Conservation (phyloP, 768 basidiomycete genomes). For the Leucosporidium scottii region DNA sequence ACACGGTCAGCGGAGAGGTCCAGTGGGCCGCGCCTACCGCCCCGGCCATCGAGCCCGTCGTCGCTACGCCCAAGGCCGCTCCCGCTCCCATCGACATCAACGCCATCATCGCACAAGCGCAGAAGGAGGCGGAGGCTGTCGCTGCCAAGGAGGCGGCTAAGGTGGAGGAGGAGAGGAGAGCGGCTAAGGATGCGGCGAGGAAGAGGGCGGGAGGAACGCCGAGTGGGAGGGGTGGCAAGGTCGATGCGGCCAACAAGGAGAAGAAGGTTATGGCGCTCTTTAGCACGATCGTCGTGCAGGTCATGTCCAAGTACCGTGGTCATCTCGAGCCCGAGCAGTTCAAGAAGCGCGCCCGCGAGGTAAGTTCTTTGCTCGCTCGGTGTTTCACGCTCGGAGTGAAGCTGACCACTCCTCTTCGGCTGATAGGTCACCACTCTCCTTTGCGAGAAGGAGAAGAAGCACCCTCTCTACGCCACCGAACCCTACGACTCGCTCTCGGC, state of each 20-base stretch:
- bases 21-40: conserved; percentile 4
- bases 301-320: conserved; percentile 80
- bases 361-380: conserved; percentile 41
- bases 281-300: conserved; percentile 81
- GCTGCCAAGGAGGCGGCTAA: conserved; percentile 32
- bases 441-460: conserved; percentile 93
- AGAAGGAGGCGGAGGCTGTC: conserved; percentile 35
- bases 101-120: conserved; percentile 44
- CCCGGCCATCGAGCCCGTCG: conserved; percentile 42
- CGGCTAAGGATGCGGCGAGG: conserved; percentile 20
- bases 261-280: conserved; percentile 75
- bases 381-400: background rate
- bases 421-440: conserved; percentile 73
- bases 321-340: conserved; percentile 68
- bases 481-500: conserved; percentile 69
- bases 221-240: conserved; percentile 30
- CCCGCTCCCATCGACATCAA: conserved; percentile 15
- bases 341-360: conserved; percentile 95
- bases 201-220: conserved; percentile 47
- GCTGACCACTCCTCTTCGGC: conserved; percentile 3
- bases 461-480: conserved; percentile 64
- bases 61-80: conserved; percentile 13
- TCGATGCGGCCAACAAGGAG: conserved; percentile 48
- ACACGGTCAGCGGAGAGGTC: background rate
- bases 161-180: conserved; percentile 26